phyloP scores from a whole-genome alignment of 768 basidiomycete genomes.

The Ramaria sp. region DNA sequence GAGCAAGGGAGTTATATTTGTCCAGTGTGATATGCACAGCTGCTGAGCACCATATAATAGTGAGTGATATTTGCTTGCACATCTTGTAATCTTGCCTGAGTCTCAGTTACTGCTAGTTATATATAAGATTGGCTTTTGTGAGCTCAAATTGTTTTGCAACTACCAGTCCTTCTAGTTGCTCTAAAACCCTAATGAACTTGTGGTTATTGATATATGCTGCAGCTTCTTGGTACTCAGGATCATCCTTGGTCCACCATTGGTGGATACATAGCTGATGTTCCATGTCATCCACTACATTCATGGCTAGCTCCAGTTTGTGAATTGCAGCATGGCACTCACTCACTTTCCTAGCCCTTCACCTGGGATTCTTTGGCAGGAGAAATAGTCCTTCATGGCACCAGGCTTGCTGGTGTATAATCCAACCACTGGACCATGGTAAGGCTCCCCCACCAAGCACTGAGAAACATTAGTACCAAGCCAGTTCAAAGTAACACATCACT shows the following conservation, averaged over 20 bases:
- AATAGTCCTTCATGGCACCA: neutral
- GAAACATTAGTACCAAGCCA: too few species aligned
- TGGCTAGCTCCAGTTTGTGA: neutral
- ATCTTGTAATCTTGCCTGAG: slow-evolving; percentile 23
- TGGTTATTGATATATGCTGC: slow-evolving; percentile 7
- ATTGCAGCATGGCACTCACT: too few species aligned
- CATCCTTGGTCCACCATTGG: slow-evolving; percentile 14
- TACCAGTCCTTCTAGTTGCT: slow-evolving; percentile 21
- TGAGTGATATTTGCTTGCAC: slow-evolving; percentile 24
- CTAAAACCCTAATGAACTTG: slow-evolving; percentile 15
- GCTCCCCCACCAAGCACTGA: neutral
- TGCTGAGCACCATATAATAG: slow-evolving; percentile 18
- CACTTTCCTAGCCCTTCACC: neutral
- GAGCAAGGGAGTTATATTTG: slow-evolving; percentile 3
- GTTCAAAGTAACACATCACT: neutral
- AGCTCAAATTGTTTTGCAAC: slow-evolving; percentile 22
- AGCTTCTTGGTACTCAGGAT: slow-evolving; percentile 9
- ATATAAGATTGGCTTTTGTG: slow-evolving; percentile 16
- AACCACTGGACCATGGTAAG: neutral
- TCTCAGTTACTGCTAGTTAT: too few species aligned
- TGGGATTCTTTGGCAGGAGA: neutral
- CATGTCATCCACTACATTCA: neutral
- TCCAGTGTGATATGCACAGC: neutral
- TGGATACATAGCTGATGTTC: slow-evolving; percentile 11
- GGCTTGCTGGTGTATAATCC: neutral